Conservation (phyloP, 148 eudicot genomes). For the Simmondsia chinensis region DNA sequence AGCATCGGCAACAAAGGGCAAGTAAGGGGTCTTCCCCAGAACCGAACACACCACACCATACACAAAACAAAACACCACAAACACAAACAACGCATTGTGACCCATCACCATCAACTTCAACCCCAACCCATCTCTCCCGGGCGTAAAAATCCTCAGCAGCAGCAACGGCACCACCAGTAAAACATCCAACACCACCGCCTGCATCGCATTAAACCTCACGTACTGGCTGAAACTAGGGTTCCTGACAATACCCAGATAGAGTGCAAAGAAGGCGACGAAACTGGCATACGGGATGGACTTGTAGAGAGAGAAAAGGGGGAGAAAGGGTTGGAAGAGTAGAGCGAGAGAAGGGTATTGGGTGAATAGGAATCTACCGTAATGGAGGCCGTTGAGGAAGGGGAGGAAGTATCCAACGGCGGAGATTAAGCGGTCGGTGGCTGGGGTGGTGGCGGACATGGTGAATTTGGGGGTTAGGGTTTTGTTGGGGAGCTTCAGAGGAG, state of each 20-base stretch:
- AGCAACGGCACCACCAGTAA: conserved; percentile 57
- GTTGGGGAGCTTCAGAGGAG: conserved; percentile 3
- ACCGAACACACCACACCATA: conserved; percentile 46
- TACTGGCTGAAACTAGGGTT: conserved; percentile 49
- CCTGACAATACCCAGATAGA: conserved; percentile 62
- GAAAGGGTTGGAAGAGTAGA: conserved; percentile 39
- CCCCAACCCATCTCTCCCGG: conserved; percentile 55
- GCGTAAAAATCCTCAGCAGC: conserved; percentile 43
- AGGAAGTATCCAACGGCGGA: conserved; percentile 65
- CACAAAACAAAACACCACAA: conserved; percentile 43
- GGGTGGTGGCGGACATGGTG: conserved; percentile 33
- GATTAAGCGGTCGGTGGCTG: conserved; percentile 67
- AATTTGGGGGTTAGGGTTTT: conserved; percentile 2
- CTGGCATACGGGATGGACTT: conserved; percentile 60
- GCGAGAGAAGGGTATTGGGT: conserved; percentile 48
- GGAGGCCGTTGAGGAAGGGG: conserved; percentile 79
- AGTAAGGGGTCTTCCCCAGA: conserved; percentile 73
- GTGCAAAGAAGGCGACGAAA: conserved; percentile 61
- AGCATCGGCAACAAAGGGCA: conserved; percentile 93
- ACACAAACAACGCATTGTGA: conserved; percentile 48
- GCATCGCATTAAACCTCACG: conserved; percentile 75
- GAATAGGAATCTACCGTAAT: conserved; percentile 73
- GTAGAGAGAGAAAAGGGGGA: conserved; percentile 55
- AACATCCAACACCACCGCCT: conserved; percentile 75
- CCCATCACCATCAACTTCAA: conserved; percentile 50